Evolutionary conservation across 139 green algal species (phyloP).

Genomic region (Chlamydomonas schloesseri): DNA sequence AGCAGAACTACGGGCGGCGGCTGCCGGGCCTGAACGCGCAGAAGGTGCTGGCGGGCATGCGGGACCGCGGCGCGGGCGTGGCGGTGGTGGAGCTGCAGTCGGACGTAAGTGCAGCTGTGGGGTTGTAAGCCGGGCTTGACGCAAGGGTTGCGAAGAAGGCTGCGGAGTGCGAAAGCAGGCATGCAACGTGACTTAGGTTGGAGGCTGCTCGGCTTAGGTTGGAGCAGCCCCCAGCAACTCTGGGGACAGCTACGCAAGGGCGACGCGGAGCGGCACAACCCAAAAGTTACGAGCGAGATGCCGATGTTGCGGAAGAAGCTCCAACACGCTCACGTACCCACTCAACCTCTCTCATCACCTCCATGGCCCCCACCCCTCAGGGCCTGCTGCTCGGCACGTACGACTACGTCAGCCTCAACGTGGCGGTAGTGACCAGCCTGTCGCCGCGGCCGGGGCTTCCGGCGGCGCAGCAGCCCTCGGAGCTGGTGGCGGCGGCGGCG

Average conservation of each 20-base stretch:
- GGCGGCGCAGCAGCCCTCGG: conserved; percentile 58
- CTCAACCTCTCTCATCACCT: too few relatives aligned
- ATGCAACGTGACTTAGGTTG: too few relatives aligned
- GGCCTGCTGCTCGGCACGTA: neutral
- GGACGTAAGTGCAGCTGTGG: neutral
- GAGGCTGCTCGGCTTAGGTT: too few relatives aligned
- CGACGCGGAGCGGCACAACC: too few relatives aligned
- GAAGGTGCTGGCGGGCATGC: conserved; percentile 86
- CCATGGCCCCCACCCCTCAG: neutral
- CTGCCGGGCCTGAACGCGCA: conserved; percentile 62
- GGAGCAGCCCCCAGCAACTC: too few relatives aligned
- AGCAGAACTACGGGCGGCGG: neutral
- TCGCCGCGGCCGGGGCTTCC: neutral
- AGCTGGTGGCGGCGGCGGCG: neutral
- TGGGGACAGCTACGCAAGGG: too few relatives aligned
- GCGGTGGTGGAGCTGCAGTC: conserved; percentile 77
- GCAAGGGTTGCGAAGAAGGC: too few relatives aligned
- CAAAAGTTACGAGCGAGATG: too few relatives aligned
- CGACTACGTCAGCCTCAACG: conserved; percentile 73
- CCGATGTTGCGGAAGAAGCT: too few relatives aligned
- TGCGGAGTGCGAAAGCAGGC: too few relatives aligned
- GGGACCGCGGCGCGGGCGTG: conserved; percentile 81
- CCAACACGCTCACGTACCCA: too few relatives aligned
- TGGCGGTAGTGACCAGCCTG: conserved; percentile 91
- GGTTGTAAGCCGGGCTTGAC: too few relatives aligned